phyloP scores from a whole-genome alignment of 257 asterid genomes.

The Solanum gracilifrons region DNA sequence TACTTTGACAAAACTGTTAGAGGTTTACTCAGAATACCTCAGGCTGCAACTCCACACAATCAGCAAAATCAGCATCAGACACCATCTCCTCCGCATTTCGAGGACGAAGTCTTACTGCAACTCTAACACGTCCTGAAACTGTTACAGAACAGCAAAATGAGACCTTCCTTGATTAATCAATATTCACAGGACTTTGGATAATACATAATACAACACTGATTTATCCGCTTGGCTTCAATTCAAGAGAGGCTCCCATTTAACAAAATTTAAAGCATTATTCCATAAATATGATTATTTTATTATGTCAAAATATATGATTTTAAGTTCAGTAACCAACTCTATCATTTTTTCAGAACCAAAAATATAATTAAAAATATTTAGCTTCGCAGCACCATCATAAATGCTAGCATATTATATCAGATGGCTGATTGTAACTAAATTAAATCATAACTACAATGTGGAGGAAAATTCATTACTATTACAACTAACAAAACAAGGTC shows the following conservation, averaged over 20 bases:
- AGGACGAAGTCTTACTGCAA: slow-evolving; percentile 84
- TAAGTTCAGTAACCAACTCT: neutral
- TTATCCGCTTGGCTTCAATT: neutral
- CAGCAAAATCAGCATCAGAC: slow-evolving; percentile 82
- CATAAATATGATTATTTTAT: neutral
- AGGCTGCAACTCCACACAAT: slow-evolving; percentile 90
- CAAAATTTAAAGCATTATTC: neutral
- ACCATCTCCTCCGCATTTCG: slow-evolving; percentile 69
- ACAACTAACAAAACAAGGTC: neutral
- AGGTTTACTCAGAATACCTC: slow-evolving; percentile 38
- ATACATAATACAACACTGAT: neutral
- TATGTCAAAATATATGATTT: neutral
- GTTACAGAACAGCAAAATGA: neutral
- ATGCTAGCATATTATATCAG: neutral
- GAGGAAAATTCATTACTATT: neutral
- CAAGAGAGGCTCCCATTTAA: neutral
- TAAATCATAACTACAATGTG: neutral
- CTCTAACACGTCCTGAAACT: slow-evolving; percentile 80
- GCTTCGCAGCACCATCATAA: neutral
- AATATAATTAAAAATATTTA: neutral
- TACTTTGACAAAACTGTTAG: neutral
- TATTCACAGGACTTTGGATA: neutral
- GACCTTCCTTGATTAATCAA: neutral
- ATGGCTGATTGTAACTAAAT: neutral
- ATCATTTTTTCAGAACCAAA: neutral